A percentile compares a stretch with the other conserved stretches of the same genome.
phyloP scores from a whole-genome alignment of 2,329 filamentous ascomycete genomes.

The Arthrinium puccinioides region DNA sequence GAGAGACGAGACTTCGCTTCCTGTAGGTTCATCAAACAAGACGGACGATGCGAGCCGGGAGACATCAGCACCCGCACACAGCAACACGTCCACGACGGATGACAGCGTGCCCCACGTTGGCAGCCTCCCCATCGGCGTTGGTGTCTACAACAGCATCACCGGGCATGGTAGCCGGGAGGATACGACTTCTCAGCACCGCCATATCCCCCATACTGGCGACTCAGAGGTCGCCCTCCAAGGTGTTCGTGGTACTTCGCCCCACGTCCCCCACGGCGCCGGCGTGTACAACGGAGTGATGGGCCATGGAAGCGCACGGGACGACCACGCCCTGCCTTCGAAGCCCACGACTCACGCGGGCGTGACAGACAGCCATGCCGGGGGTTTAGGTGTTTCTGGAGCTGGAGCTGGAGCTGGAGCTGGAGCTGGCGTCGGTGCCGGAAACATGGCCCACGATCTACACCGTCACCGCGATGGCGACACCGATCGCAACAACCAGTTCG shows the following conservation, averaged over 20 bases:
- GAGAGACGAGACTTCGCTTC: not conserved
- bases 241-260: not conserved
- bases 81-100: slow-evolving; percentile 3
- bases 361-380: slow-evolving; percentile 6
- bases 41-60: not conserved
- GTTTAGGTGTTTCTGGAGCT: slow-evolving; percentile 8
- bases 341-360: slow-evolving; percentile 4
- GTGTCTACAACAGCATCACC: slow-evolving; percentile 17
- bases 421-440: not conserved
- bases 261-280: slow-evolving; percentile 1
- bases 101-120: slow-evolving; percentile 19
- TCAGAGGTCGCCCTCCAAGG: not conserved
- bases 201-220: not conserved
- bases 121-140: slow-evolving; percentile 15
- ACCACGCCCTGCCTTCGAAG: not conserved
- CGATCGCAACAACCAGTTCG: not conserved
- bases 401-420: slow-evolving; percentile 2
- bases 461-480: not conserved
- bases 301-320: slow-evolving; percentile 13
- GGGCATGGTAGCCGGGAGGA: slow-evolving; percentile 14
- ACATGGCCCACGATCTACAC: not conserved
- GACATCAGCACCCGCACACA: not conserved
- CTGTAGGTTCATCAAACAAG: not conserved
- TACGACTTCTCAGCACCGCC: slow-evolving; percentile 3
- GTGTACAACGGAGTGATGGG: slow-evolving; percentile 15